Evolutionary conservation across 2,329 filamentous ascomycete genomes (phyloP), one percentile per base, ranked within the genome.

Genomic region (Septoria linicola): DNA sequence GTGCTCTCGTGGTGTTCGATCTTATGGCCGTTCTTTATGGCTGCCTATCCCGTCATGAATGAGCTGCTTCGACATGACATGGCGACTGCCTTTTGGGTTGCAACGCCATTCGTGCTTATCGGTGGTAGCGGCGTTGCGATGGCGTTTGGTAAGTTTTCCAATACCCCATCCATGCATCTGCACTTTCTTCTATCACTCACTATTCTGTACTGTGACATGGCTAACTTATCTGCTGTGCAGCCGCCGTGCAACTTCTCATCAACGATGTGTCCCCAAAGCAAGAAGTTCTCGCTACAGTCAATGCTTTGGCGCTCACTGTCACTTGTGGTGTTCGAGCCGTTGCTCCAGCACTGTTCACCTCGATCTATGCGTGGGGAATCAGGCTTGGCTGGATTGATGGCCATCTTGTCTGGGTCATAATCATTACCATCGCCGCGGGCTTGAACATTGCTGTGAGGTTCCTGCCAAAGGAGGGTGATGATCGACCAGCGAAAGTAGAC

Each of bases 181-280:
- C 31, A 10, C 14, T 20, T 5, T 20, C 3, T 6, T 8, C 35
- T 16, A 10, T 11, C 19, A 14, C 39, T 37, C 11, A 11, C 25
- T 23, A 7, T 7, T 39, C 11, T n/a, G 23, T 39, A 13, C 3
- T 13, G 31, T 3, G 19, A 14, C 11, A 34, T 4, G 16, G 31
- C 25, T 42, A 13, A 42, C 25, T 10, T n/a, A 11, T 39, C 25
- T 42, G 23, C 19, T 31, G 8, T n/a, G 25, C 39, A 73, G 71
- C 85, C 0, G 83, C 76, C 1, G 77, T 84, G 1, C 87, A 91
- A 72, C 80, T 92, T 7, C 82, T 82, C 0, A 64, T 92, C 25
- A 92, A 92, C 67, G 86, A 91, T 51, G 80, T 87, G 2, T 78
- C 83, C 0, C 88, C 88, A 0, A 81, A 76, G 8, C 77, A 81